Base-by-base conservation (phyloP, 1,284 basidiomycete genomes). In the Pyrrhoderma lamaoense region DNA sequence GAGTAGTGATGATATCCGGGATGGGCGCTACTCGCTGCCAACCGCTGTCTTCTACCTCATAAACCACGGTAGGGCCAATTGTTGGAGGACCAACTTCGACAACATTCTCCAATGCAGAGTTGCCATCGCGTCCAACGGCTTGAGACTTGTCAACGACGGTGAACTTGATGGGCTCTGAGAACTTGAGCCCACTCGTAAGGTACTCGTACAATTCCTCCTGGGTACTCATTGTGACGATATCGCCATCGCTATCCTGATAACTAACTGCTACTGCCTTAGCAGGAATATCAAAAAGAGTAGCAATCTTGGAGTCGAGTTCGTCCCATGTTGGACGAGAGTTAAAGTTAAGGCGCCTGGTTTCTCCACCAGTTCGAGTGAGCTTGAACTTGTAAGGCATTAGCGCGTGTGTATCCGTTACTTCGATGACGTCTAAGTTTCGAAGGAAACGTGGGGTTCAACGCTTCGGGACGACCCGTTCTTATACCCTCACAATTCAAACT, bases 211-310 rank as follows among this genome's bases (percentile, higher is more conserved):
- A 71, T 63, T 86, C 83, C 35, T 80, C 79, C 51, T 86, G 72
- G 3, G 84, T 77, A 64, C 76, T 84, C 54, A 87, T 70, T 9
- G 85, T 88, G 53, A 89, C 76, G 56, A 82, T 76, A 60, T 89
- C 85, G 34, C 76, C 74, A 59, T 88, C 85, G 34, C 62, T 62
- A 64, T 89, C 85, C 45, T 80, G 54, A 62, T 89, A 89, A 27
- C 80, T 79, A 35, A 85, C 80, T 2, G 73, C 83, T 49, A 87
- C 67, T 45, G 72, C 72, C 52, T 74, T 71, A 47, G 66, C 53
- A 8, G 81, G 74, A 40, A 89, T 80, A 47, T 63, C 61, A 65
- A 76, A 88, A 21, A 87, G 66, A 22, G 62, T 52, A 36, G 74
- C 68, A 52, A 86, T 76, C 59, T 71, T 79, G 34, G 67, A 56